Percentiles rank a stretch among this genome's conserved stretches.
Conservation (phyloP, 1,284 basidiomycete genomes). For the Mycosarcoma maydis region DNA sequence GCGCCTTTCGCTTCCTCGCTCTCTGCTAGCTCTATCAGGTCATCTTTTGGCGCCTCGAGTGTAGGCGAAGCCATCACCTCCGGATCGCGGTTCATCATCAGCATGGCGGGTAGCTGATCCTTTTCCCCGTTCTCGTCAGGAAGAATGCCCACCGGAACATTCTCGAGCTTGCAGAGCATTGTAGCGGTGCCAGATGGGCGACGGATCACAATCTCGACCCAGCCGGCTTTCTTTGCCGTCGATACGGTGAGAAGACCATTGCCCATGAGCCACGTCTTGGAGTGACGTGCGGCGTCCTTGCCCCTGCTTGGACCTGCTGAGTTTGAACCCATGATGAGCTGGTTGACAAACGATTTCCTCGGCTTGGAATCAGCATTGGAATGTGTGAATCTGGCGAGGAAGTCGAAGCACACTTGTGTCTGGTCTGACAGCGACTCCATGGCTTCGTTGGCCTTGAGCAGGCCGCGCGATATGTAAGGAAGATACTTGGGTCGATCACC, state of each 20-base stretch:
- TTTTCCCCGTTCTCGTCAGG: conserved; percentile 70
- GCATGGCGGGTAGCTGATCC: conserved; percentile 75
- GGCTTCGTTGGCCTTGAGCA: conserved; percentile 87
- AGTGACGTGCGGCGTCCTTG: conserved; percentile 55
- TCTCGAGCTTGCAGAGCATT: conserved; percentile 89
- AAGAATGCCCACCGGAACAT: conserved; percentile 71
- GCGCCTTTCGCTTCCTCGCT: background rate
- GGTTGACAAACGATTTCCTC: conserved; percentile 79
- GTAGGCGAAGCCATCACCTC: conserved; percentile 35
- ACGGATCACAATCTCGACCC: conserved; percentile 87
- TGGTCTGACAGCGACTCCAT: conserved; percentile 82
- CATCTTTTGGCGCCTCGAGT: conserved; percentile 28
- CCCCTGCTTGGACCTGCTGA: conserved; percentile 48
- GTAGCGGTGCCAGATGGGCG: conserved; percentile 87
- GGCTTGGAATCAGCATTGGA: conserved; percentile 92
- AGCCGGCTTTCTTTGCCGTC: conserved; percentile 78
- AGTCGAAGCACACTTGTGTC: conserved; percentile 97
- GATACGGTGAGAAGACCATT: conserved; percentile 87
- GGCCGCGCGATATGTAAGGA: conserved; percentile 84
- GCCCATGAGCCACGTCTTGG: conserved; percentile 86
- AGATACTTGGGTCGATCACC: conserved; percentile 84
- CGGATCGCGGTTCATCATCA: conserved; percentile 77
- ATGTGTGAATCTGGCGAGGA: conserved; percentile 93
- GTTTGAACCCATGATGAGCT: conserved; percentile 70
- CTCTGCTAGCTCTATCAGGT: background rate